Conservation (phyloP, 1,284 basidiomycete genomes). For the Boletus mariae region DNA sequence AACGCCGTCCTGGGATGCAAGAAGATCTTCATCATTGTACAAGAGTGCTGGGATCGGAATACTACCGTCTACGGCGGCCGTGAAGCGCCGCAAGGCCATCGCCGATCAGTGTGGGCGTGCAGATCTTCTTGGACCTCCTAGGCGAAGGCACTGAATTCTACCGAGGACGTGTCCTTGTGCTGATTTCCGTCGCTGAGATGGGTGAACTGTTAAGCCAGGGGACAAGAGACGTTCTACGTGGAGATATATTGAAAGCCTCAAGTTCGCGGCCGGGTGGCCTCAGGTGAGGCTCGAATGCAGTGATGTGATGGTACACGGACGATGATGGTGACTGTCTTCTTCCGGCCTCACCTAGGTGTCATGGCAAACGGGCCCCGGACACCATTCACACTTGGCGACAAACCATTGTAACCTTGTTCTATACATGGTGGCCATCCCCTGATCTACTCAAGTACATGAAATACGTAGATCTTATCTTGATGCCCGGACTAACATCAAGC, state of each 20-base stretch:
- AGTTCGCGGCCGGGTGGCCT: slow-evolving; percentile 11
- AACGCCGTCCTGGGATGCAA: slow-evolving; percentile 71
- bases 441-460: slow-evolving; percentile 1
- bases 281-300: slow-evolving; percentile 23
- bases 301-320: slow-evolving; percentile 2
- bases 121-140: background rate
- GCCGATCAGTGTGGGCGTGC: slow-evolving; percentile 1
- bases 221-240: slow-evolving; percentile 4
- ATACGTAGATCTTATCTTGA: background rate
- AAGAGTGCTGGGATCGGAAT: slow-evolving; percentile 72
- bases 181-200: slow-evolving; percentile 3
- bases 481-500: background rate
- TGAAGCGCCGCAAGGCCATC: slow-evolving; percentile 56
- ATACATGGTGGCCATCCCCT: background rate
- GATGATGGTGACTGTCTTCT: background rate
- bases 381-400: slow-evolving; percentile 8
- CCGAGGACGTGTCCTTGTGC: slow-evolving; percentile 11
- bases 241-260: slow-evolving; percentile 1
- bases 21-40: slow-evolving; percentile 74
- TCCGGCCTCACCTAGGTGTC: slow-evolving; percentile 10
- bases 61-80: slow-evolving; percentile 60
- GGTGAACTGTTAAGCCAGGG: slow-evolving; percentile 5
- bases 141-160: slow-evolving; percentile 8
- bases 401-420: background rate
- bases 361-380: slow-evolving; percentile 18